phyloP scores from a whole-genome alignment of 1,284 basidiomycete genomes.

The Puccinia hordei region DNA sequence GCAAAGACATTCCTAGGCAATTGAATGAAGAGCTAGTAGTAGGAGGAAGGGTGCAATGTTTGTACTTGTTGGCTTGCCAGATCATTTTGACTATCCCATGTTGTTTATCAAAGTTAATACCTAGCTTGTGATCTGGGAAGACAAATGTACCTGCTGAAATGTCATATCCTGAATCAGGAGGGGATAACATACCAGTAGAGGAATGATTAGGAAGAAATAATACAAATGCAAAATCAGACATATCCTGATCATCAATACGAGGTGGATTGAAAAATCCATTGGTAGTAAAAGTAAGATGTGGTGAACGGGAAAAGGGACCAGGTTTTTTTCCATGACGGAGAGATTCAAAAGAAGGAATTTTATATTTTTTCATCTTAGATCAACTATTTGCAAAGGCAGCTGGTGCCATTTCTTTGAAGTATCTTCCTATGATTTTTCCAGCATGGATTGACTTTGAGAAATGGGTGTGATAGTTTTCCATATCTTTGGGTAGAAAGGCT shows the following conservation, averaged over 20 bases:
- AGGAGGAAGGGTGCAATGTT: background rate
- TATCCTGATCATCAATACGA: background rate
- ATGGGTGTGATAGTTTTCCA: background rate
- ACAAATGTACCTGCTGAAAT: background rate
- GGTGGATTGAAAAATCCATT: slow-evolving; percentile 4
- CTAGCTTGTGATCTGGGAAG: background rate
- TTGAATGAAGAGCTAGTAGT: background rate
- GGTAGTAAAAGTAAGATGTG: background rate
- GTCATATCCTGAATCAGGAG: background rate
- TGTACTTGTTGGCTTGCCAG: background rate
- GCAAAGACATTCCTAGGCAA: background rate
- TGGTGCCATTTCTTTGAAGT: background rate
- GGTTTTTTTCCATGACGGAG: background rate
- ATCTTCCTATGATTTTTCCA: background rate
- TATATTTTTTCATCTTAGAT: background rate
- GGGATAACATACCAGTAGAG: background rate
- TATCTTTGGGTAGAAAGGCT: background rate
- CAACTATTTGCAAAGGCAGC: background rate
- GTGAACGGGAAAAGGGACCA: background rate
- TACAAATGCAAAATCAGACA: slow-evolving; percentile 2
- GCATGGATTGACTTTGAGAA: background rate
- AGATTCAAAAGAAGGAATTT: background rate
- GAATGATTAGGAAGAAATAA: background rate
- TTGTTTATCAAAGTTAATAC: background rate
- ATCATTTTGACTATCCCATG: background rate